Percentiles rank a stretch among this genome's conserved stretches.
phyloP scores from a whole-genome alignment of 2,329 filamentous ascomycete genomes.

The Phialophora tarda region DNA sequence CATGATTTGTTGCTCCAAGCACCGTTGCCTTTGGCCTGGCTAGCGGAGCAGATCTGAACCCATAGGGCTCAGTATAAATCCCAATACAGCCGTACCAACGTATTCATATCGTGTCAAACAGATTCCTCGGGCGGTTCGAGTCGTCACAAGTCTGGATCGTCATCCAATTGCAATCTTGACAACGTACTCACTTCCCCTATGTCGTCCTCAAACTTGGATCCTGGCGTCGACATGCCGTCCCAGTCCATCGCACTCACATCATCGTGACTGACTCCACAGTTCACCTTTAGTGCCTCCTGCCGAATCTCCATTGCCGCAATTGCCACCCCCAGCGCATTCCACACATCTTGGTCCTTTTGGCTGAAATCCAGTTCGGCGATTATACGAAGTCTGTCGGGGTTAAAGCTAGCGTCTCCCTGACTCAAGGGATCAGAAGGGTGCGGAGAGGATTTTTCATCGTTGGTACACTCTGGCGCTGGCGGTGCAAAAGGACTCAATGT shows the following conservation, averaged over 20 bases:
- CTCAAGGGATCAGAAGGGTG: constrained; percentile 3
- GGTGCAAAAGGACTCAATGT: constrained; percentile 46
- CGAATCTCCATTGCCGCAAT: constrained; percentile 61
- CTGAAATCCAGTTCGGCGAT: constrained; percentile 62
- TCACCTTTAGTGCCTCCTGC: constrained; percentile 42
- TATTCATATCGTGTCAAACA: background rate
- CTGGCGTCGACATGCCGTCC: constrained; percentile 20
- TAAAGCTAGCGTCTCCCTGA: constrained; percentile 8
- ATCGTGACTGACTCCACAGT: constrained; percentile 13
- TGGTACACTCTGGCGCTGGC: constrained; percentile 17
- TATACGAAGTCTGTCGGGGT: constrained; percentile 43
- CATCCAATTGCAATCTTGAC: constrained; percentile 21
- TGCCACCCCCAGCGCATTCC: constrained; percentile 64
- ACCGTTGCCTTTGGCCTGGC: background rate
- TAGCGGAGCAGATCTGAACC: background rate
- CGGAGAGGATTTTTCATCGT: constrained; percentile 22
- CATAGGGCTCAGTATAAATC: background rate
- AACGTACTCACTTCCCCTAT: constrained; percentile 16
- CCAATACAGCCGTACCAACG: constrained; percentile 11
- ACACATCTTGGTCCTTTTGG: constrained; percentile 61
- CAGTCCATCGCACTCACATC: constrained; percentile 20
- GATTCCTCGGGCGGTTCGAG: background rate
- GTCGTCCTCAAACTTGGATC: constrained; percentile 23
- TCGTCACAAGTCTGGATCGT: constrained; percentile 30
- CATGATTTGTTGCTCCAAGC: background rate